phyloP scores from a whole-genome alignment of 2,329 filamentous ascomycete species.

The Xylaria hypoxylon region DNA sequence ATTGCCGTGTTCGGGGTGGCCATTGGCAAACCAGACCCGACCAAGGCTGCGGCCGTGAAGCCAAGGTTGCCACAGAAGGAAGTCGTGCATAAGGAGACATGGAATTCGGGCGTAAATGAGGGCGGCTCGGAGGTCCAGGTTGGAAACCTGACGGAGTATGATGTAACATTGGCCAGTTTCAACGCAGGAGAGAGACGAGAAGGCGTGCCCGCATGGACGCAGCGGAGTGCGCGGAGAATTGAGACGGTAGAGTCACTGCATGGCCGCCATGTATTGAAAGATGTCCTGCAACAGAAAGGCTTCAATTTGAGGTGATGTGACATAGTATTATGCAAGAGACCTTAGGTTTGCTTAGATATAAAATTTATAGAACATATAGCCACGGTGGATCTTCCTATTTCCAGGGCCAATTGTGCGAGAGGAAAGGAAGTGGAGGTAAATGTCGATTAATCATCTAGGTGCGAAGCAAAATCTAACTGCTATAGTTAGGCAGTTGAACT shows the following conservation, averaged over 20 bases:
- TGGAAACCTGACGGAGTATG: slow-evolving; percentile 43
- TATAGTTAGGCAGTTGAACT: no score
- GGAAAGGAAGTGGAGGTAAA: background rate
- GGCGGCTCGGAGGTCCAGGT: slow-evolving; percentile 31
- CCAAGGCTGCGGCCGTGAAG: slow-evolving; percentile 44
- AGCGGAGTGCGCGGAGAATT: slow-evolving; percentile 45
- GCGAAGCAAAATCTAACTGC: background rate
- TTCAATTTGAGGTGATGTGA: slow-evolving; percentile 44
- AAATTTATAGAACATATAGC: background rate
- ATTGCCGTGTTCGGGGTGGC: slow-evolving; percentile 50
- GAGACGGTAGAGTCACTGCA: slow-evolving; percentile 47
- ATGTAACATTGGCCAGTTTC: slow-evolving; percentile 45
- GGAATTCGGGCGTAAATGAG: slow-evolving; percentile 34
- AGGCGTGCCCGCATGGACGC: slow-evolving; percentile 47
- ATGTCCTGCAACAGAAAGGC: slow-evolving; percentile 44
- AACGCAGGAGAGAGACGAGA: slow-evolving; percentile 44
- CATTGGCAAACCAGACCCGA: slow-evolving; percentile 46
- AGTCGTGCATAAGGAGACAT: slow-evolving; percentile 48
- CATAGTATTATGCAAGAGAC: background rate
- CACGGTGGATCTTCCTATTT: no score
- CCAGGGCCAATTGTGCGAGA: background rate
- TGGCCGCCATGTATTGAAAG: slow-evolving; percentile 46
- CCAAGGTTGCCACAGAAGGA: slow-evolving; percentile 47
- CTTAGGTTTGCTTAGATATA: background rate
- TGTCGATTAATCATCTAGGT: background rate